A percentile compares a stretch with the other conserved stretches of the same genome.
These are phyloP conservation scores for Herpotrichia juniperi DNA, from an alignment of 2,329 filamentous ascomycete species.

Conservation along the genomic window DNA sequence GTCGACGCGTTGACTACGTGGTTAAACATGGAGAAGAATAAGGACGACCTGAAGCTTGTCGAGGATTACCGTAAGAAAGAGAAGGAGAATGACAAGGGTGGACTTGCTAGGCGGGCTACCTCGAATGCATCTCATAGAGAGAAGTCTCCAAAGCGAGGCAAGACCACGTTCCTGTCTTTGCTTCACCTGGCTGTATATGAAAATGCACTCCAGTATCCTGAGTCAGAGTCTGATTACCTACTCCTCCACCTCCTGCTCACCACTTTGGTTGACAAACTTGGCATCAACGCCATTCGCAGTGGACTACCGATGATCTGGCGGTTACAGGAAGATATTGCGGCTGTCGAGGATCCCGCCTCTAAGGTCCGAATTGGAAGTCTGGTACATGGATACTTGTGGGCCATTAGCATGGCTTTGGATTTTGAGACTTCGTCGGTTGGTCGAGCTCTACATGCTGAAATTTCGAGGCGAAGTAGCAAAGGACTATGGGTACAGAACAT, in stretches of 20 bases:
- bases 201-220: slow-evolving; percentile 69
- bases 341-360: slow-evolving; percentile 67
- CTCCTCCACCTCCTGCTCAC: slow-evolving; percentile 78
- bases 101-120: slow-evolving; percentile 65
- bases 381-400: slow-evolving; percentile 89
- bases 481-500: slow-evolving; percentile 81
- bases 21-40: slow-evolving; percentile 79
- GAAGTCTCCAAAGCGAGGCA: slow-evolving; percentile 58
- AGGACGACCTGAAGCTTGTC: slow-evolving; percentile 66
- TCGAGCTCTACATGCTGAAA: slow-evolving; percentile 74
- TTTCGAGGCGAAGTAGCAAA: slow-evolving; percentile 73
- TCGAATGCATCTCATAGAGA: slow-evolving; percentile 71
- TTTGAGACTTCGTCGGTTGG: slow-evolving; percentile 75
- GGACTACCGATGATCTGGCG: slow-evolving; percentile 89
- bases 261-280: slow-evolving; percentile 75
- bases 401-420: slow-evolving; percentile 76
- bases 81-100: slow-evolving; percentile 53
- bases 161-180: slow-evolving; percentile 78
- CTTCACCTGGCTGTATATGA: slow-evolving; percentile 91
- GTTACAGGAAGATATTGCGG: slow-evolving; percentile 82
- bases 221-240: slow-evolving; percentile 74
- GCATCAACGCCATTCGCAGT: slow-evolving; percentile 79
- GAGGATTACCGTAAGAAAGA: slow-evolving; percentile 59
- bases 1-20: slow-evolving; percentile 82
- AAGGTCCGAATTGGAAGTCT: slow-evolving; percentile 84